phyloP scores from a whole-genome alignment of 768 basidiomycete genomes.

The Jaapia argillacea region DNA sequence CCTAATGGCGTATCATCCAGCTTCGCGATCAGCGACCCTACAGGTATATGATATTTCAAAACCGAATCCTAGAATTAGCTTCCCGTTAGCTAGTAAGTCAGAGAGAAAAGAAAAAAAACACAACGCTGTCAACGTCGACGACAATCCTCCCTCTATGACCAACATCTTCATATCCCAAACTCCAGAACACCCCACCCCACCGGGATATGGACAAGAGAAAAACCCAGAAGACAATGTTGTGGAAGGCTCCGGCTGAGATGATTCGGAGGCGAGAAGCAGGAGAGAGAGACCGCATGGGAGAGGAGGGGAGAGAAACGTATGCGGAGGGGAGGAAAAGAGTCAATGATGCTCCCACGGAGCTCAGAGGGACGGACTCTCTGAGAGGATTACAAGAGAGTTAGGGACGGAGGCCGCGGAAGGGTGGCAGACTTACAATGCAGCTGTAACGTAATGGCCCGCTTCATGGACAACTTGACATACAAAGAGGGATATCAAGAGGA shows the following conservation, averaged over 20 bases:
- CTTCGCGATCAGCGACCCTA: constrained; percentile 49
- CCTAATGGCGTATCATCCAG: constrained; percentile 54
- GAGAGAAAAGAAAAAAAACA: too few relatives aligned
- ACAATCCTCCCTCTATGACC: constrained; percentile 44
- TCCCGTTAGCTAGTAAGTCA: constrained; percentile 7
- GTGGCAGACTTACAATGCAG: constrained; percentile 48
- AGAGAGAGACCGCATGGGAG: constrained; percentile 27
- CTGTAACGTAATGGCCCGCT: constrained; percentile 67
- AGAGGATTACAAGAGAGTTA: neutral
- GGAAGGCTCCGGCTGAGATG: constrained; percentile 65
- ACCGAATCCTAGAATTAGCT: constrained; percentile 41
- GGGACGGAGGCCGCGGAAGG: neutral
- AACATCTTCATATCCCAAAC: constrained; percentile 43
- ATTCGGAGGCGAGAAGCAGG: constrained; percentile 45
- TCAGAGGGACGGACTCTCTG: constrained; percentile 58
- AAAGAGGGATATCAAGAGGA: constrained; percentile 53
- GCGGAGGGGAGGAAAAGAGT: constrained; percentile 62
- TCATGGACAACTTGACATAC: constrained; percentile 70
- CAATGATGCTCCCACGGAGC: constrained; percentile 51
- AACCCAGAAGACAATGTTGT: constrained; percentile 59
- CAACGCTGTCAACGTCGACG: constrained; percentile 34
- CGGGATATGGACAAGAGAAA: too few relatives aligned
- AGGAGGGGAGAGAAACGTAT: constrained; percentile 52
- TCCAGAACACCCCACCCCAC: constrained; percentile 6
- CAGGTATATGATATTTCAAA: constrained; percentile 40